Conservation (phyloP, 129 eudicot species). For the Escallonia herrerae region DNA sequence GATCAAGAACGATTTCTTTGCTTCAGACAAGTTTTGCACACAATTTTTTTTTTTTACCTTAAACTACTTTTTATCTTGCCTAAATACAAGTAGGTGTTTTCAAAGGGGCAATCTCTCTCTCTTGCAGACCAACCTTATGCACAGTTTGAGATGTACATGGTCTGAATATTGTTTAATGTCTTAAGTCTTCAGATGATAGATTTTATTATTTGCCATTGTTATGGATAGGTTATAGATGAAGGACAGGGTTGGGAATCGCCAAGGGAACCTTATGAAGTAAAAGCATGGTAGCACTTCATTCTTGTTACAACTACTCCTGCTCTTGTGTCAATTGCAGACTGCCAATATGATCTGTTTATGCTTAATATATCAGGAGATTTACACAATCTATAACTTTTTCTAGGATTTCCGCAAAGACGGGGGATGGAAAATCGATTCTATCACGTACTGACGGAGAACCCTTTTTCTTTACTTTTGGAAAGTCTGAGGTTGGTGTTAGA, state of each 20-base stretch:
- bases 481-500: constrained; percentile 60
- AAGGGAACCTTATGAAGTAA: constrained; percentile 91
- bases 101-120: no score
- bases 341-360: neutral
- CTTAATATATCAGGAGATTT: constrained; percentile 6
- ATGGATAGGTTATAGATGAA: constrained; percentile 60
- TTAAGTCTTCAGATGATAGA: constrained; percentile 3
- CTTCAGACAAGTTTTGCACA: no score
- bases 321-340: neutral
- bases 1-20: no score
- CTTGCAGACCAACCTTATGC: no score
- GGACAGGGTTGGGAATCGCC: constrained; percentile 98
- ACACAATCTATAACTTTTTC: constrained; percentile 20
- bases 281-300: constrained; percentile 57
- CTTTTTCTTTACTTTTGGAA: constrained; percentile 77
- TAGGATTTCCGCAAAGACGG: constrained; percentile 73
- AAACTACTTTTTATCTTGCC: no score
- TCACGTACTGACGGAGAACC: constrained; percentile 56
- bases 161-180: neutral
- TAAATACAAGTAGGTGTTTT: no score
- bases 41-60: no score
- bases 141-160: no score
- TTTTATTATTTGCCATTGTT: neutral
- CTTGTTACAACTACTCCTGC: constrained; percentile 1
- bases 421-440: constrained; percentile 63